Base-by-base conservation (phyloP, 2,329 filamentous ascomycete species). In the Pleurostoma richardsiae region DNA sequence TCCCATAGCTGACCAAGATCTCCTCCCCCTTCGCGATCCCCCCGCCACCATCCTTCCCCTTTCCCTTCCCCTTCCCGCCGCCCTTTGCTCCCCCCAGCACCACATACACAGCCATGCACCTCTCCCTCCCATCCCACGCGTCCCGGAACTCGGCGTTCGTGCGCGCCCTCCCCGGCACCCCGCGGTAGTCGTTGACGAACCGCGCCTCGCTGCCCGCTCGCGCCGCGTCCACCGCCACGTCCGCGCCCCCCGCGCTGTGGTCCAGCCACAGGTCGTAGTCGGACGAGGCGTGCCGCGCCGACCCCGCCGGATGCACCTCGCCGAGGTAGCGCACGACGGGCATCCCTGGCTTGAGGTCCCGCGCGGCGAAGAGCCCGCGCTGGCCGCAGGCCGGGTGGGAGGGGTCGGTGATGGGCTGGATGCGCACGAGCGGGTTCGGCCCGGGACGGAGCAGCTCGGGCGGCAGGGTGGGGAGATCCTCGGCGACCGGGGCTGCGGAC, bases 201-300 rank as follows among this genome's bases (percentile, higher is more conserved):
- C 83, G 68, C 2, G 77, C 82, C 65, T 86, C 83, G 56, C 85
- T 86, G 8, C 82, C 82, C 45, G 63, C 64, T 36, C 58, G 59
- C 11, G 69, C 73, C 4, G 82, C 83, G 55, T 86, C 83, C 4
- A 86, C 76, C 3, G 81, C 81, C 1, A 83, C 65, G 11, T 73
- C 75, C 0, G 63, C 69, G 26, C 76, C 65, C 11, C 73, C 75
- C 0, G 63, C 69, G 26, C 76, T 79, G 26, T 73, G 68, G 61
- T 82, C 79, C 26, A 86, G 66, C 72, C 79, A 83, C 29, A 86
- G 66, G 58, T 86, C 83, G 57, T 86, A 86, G 63, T 86, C 78
- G 5, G 75, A 79, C 10, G 56, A 47, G n/a, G 66, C 65, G 50
- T 77, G 66, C 26, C 55, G 54, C 3, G 61, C 56, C 53, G 57